Evolutionary conservation across 495 filamentous ascomycete genomes (phyloP).

Genomic region (Recurvomyces mirabilis): DNA sequence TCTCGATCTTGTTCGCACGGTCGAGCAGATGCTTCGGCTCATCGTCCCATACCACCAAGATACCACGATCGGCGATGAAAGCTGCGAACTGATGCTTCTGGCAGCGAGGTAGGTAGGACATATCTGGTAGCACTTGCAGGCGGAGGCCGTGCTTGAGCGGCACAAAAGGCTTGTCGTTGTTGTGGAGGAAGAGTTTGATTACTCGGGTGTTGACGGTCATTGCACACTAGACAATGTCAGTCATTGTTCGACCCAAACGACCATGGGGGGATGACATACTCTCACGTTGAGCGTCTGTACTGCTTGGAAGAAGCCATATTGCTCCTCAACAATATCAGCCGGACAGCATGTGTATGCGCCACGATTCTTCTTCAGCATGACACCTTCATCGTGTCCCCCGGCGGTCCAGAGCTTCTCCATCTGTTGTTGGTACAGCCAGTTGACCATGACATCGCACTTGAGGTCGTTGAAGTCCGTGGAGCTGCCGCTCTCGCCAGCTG

Average conservation of each 20-base stretch:
- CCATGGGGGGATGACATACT: conserved; percentile 27
- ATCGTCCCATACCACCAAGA: conserved; percentile 59
- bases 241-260: too few species aligned
- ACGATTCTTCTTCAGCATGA: conserved; percentile 46
- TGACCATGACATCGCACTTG: conserved; percentile 48
- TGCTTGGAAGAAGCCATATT: conserved; percentile 40
- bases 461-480: conserved; percentile 34
- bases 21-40: conserved; percentile 46
- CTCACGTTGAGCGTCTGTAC: conserved; percentile 46
- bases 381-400: conserved; percentile 47
- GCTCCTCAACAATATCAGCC: conserved; percentile 38
- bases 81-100: conserved; percentile 60
- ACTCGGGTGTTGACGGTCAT: conserved; percentile 50
- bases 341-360: conserved; percentile 46
- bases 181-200: conserved; percentile 43
- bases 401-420: conserved; percentile 46
- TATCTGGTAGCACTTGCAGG: conserved; percentile 47
- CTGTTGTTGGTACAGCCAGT: conserved; percentile 51
- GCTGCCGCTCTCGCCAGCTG: conserved; percentile 38
- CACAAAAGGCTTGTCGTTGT: conserved; percentile 38
- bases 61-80: conserved; percentile 45
- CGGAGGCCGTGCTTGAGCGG: conserved; percentile 46
- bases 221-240: conserved; percentile 32
- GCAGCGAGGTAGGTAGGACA: conserved; percentile 42
- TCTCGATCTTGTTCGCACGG: conserved; percentile 57